Conservation (phyloP, 2,329 filamentous ascomycete genomes). For the Colletotrichum scovillei region DNA sequence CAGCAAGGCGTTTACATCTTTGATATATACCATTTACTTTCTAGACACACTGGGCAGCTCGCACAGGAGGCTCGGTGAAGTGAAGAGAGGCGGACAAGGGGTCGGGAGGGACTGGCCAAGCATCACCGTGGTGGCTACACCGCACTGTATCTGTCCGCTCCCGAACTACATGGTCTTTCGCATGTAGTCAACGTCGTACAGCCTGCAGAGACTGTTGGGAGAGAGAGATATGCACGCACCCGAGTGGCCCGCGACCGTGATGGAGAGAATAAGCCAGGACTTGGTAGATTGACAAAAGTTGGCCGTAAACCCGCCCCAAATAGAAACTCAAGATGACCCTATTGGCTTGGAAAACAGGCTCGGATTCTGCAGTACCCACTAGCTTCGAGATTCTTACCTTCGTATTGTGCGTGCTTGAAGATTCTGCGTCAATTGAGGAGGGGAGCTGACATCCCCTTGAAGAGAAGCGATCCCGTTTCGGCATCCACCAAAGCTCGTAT, state of each 20-base stretch:
- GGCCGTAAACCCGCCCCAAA: background rate
- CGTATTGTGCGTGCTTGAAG: background rate
- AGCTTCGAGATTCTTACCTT: background rate
- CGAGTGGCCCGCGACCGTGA: conserved; percentile 12
- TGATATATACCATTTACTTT: conserved; percentile 21
- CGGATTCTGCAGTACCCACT: background rate
- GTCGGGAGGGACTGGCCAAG: background rate
- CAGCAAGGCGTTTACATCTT: background rate
- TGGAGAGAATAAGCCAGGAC: background rate
- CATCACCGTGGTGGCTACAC: conserved; percentile 37
- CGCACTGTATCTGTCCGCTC: conserved; percentile 43
- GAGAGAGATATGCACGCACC: conserved; percentile 23
- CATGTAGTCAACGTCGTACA: conserved; percentile 41
- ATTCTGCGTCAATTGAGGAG: background rate
- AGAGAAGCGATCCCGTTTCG: background rate
- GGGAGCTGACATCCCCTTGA: background rate
- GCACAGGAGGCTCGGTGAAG: background rate
- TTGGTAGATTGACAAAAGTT: background rate
- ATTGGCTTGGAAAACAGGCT: conserved; percentile 24
- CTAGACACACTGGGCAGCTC: background rate
- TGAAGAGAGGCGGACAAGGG: background rate
- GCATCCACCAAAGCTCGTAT: conserved; percentile 10
- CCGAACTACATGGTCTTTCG: conserved; percentile 51
- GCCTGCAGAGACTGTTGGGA: conserved; percentile 15
- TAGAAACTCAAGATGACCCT: conserved; percentile 28